A percentile compares a stretch with the other conserved stretches of the same genome.
Conservation (phyloP, 176 grass and related monocot genomes). For the Zoysia pacifica region DNA sequence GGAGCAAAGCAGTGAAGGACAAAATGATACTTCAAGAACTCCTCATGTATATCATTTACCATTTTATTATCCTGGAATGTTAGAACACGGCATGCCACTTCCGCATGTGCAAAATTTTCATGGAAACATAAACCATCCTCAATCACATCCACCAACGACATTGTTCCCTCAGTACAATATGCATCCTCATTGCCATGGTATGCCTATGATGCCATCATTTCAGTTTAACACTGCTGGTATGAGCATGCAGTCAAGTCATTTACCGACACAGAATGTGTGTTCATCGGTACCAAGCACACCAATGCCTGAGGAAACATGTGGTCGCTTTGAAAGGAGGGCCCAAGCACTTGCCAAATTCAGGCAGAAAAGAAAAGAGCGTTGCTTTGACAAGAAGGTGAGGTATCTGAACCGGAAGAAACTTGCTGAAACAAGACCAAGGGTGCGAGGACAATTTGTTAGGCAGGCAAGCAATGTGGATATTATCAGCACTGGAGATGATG, state of each 20-base stretch:
- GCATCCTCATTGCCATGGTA: constrained; percentile 55
- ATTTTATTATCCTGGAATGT: constrained; percentile 77
- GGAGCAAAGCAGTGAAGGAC: constrained; percentile 63
- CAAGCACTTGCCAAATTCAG: constrained; percentile 93
- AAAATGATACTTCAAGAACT: constrained; percentile 53
- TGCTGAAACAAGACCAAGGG: constrained; percentile 81
- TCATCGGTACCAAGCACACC: constrained; percentile 49
- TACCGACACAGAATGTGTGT: constrained; percentile 51
- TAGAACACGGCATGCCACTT: constrained; percentile 54
- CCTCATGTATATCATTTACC: constrained; percentile 61
- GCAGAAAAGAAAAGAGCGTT: constrained; percentile 85
- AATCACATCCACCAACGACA: constrained; percentile 41
- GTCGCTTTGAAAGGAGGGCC: constrained; percentile 61
- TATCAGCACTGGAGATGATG: constrained; percentile 66
- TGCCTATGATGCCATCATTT: constrained; percentile 60
- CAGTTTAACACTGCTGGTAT: constrained; percentile 59
- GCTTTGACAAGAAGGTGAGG: constrained; percentile 98
- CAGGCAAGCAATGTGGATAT: constrained; percentile 59
- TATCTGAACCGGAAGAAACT: constrained; percentile 84
- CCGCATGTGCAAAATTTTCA: constrained; percentile 68
- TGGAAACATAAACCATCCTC: constrained; percentile 55
- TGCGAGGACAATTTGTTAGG: constrained; percentile 93
- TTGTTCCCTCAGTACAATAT: constrained; percentile 68
- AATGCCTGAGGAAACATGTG: constrained; percentile 52
- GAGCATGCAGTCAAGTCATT: constrained; percentile 61